Conservation (phyloP, 805 yeast species). For the Clavispora vitiphila region DNA sequence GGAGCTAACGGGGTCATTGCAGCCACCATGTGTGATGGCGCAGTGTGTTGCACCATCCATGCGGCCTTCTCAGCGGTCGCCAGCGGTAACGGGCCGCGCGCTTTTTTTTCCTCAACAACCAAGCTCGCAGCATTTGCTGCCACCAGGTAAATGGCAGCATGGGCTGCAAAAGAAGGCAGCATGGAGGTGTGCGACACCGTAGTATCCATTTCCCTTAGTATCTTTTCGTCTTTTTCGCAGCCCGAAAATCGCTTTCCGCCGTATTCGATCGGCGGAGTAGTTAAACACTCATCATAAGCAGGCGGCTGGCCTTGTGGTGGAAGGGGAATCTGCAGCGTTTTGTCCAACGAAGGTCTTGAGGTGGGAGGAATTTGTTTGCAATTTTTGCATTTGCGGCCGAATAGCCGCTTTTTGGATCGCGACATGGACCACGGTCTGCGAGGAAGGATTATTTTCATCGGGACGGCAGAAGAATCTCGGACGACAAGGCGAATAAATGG, state of each 20-base stretch:
- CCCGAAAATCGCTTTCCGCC: too few relatives aligned
- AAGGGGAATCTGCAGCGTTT: background rate
- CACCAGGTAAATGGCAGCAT: too few relatives aligned
- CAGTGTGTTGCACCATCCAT: too few relatives aligned
- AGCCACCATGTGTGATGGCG: too few relatives aligned
- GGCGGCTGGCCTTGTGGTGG: slow-evolving; percentile 4
- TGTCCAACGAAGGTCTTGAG: background rate
- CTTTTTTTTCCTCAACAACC: too few relatives aligned
- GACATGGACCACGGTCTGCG: background rate
- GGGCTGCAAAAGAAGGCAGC: too few relatives aligned
- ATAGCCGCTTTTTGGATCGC: background rate
- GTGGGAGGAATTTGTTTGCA: too few relatives aligned
- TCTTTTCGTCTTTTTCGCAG: background rate
- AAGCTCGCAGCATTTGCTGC: too few relatives aligned
- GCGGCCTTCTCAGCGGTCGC: too few relatives aligned
- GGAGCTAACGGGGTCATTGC: too few relatives aligned
- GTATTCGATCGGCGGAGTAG: background rate
- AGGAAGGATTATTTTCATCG: background rate
- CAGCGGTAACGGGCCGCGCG: too few relatives aligned
- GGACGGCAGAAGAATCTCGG: background rate
- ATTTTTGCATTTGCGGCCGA: background rate
- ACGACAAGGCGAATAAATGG: too few relatives aligned
- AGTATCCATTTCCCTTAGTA: background rate
- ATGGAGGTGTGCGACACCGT: background rate
- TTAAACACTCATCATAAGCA: slow-evolving; percentile 10